Base-by-base conservation (phyloP, 2,329 filamentous ascomycete species). In the Talaromyces funiculosus region DNA sequence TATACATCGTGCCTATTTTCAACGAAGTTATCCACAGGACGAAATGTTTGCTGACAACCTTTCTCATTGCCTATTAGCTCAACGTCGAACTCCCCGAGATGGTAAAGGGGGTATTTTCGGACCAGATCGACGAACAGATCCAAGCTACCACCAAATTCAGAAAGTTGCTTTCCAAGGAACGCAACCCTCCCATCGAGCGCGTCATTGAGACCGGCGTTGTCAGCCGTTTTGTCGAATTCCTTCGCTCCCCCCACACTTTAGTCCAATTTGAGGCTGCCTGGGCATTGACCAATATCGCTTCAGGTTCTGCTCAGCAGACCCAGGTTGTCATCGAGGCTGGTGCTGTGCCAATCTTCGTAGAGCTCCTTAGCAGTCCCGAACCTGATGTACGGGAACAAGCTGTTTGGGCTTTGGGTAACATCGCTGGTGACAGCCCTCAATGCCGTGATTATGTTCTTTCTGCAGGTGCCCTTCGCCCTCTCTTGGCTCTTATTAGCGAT, bases 171-270 rank as follows among this genome's bases (percentile, higher is more conserved):
- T 97, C 92, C 67, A 99, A 99, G 82, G 94, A 99, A 82, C 90
- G 94, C 73, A 99, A 99, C 81, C 94, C 94, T 51, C 94, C 94
- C 49, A 99, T 99, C 75, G 94, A 99, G 81, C 92, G 95, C 75
- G 94, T 99, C 68, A 99, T 99, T 79, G 96, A 97, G 84, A 97
- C 94, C 62, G 94, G 94, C 72, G 94, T 99, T 66, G 94, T 99
- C 67, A 89, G 87, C 81, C 90, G 94, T 73, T 99, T 99, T 73
- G 94, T 99, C 78, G 92, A 97, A 78, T 99, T 99, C 79, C 88
- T 99, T 63, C 90, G 91, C 74, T 99, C 94, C 60, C 94, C 94
- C 66, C 94, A 99, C 79, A 97, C 94, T 35, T 85, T 99, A 53
- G 94, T 99, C 60, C 94, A 99, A 79, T 99, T 99, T 74, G 94